Evolutionary conservation across 208 protist species (phyloP).

Genomic region (Entamoeba histolytica): DNA sequence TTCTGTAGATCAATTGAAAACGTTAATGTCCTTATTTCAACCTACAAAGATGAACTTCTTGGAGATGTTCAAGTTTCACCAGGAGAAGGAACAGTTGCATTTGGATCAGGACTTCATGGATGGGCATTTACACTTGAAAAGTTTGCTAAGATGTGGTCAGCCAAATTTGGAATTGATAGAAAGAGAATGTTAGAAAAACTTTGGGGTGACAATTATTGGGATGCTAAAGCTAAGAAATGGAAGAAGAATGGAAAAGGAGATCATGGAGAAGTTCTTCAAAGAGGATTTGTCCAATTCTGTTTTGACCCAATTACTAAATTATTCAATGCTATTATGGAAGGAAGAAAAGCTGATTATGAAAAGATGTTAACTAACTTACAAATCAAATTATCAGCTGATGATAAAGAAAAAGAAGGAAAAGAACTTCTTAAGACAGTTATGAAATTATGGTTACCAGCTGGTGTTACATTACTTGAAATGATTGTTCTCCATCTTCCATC

Average conservation of each 20-base stretch:
- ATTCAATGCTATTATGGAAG: conserved; percentile 70
- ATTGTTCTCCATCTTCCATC: conserved; percentile 88
- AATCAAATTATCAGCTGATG: conserved; percentile 61
- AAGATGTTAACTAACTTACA: conserved; percentile 70
- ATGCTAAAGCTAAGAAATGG: conserved; percentile 67
- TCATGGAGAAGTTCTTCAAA: conserved; percentile 33
- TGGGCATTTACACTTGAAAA: conserved; percentile 91
- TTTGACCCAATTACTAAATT: conserved; percentile 85
- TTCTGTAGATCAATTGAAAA: conserved; percentile 65
- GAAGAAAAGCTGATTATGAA: conserved; percentile 61
- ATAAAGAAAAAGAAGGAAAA: conserved; percentile 63
- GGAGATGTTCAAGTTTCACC: conserved; percentile 62
- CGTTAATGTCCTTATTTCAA: conserved; percentile 83
- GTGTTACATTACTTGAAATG: conserved; percentile 89
- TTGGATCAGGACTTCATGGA: conserved; percentile 87
- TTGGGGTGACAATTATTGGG: conserved; percentile 93
- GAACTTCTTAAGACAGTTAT: conserved; percentile 81
- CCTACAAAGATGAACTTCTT: conserved; percentile 73
- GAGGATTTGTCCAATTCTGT: conserved; percentile 82
- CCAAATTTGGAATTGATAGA: conserved; percentile 68
- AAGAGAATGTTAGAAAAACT: conserved; percentile 62
- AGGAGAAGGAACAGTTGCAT: conserved; percentile 73
- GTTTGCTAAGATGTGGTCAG: conserved; percentile 68
- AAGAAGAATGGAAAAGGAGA: conserved; percentile 18
- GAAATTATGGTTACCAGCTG: conserved; percentile 75